A percentile compares a stretch with the other conserved stretches of the same genome.
These are phyloP conservation scores for Colletotrichum tropicicola DNA, from an alignment of 2,329 filamentous ascomycete genomes.

Conservation along the genomic window DNA sequence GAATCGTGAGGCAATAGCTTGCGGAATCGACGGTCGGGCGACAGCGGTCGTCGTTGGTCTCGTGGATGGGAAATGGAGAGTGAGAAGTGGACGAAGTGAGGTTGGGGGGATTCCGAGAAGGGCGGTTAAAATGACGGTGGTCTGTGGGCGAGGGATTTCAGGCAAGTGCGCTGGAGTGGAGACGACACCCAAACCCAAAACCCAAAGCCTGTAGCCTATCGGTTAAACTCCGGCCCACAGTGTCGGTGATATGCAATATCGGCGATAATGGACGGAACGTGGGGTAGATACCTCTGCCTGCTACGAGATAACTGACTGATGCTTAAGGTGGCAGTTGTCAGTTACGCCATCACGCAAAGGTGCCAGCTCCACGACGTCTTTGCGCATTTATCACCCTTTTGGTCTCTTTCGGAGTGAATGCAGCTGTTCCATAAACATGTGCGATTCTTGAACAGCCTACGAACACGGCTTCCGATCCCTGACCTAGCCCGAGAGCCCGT, in stretches of 20 bases:
- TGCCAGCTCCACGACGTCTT: not conserved
- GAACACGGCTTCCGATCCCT: not conserved
- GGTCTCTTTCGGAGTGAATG: not conserved
- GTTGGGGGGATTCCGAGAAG: constrained; percentile 18
- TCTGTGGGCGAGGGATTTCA: constrained; percentile 26
- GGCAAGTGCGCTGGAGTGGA: constrained; percentile 5
- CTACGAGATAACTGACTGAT: constrained; percentile 21
- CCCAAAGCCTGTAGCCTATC: no score
- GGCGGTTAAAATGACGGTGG: constrained; percentile 20
- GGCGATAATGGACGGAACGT: constrained; percentile 3
- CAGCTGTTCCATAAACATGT: constrained; percentile 1
- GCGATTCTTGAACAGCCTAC: constrained; percentile 1
- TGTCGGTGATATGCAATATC: not conserved
- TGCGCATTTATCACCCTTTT: not conserved
- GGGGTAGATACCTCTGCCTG: not conserved
- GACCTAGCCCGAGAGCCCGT: constrained; percentile 3
- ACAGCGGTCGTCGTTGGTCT: not conserved
- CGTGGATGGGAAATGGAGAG: not conserved
- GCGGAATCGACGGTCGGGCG: not conserved
- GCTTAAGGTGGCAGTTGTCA: no score
- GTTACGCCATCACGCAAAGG: not conserved
- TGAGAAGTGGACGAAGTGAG: not conserved
- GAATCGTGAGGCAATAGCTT: not conserved
- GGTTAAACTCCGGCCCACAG: not conserved
- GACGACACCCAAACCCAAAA: not conserved